These are phyloP conservation scores for Acmispon strigosus DNA, from an alignment of 306 rosid species.

Conservation along the genomic window DNA sequence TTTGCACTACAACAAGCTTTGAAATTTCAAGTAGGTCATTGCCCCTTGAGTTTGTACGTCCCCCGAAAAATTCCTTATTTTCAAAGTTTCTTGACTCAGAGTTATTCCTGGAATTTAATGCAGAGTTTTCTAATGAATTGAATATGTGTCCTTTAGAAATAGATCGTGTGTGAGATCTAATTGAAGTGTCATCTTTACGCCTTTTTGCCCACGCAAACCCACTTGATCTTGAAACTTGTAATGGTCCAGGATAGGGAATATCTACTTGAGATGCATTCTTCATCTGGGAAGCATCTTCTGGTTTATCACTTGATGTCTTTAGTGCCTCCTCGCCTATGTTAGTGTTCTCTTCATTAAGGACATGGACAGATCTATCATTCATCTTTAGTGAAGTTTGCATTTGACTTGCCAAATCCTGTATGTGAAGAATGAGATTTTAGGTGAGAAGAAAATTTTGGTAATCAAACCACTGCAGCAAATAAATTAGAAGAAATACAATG, in stretches of 20 bases:
- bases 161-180: conserved; percentile 66
- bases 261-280: conserved; percentile 86
- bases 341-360: conserved; percentile 42
- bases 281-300: conserved; percentile 58
- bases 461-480: neutral
- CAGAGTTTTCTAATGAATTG: conserved; percentile 47
- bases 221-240: conserved; percentile 92
- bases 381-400: conserved; percentile 34
- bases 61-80: conserved; percentile 44
- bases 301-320: conserved; percentile 44
- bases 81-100: conserved; percentile 48
- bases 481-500: neutral
- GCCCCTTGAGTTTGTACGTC: conserved; percentile 46
- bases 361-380: conserved; percentile 32
- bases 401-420: conserved; percentile 53
- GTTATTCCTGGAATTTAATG: conserved; percentile 42
- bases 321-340: conserved; percentile 28
- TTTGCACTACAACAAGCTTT: conserved; percentile 62
- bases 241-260: conserved; percentile 76
- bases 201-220: conserved; percentile 99
- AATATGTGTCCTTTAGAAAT: conserved; percentile 73
- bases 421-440: conserved; percentile 11
- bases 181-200: conserved; percentile 58
- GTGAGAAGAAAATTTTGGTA: neutral
- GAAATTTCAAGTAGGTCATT: conserved; percentile 55